These are phyloP conservation scores for Mitragyna speciosa DNA, from an alignment of 257 asterid species.

Conservation along the genomic window DNA sequence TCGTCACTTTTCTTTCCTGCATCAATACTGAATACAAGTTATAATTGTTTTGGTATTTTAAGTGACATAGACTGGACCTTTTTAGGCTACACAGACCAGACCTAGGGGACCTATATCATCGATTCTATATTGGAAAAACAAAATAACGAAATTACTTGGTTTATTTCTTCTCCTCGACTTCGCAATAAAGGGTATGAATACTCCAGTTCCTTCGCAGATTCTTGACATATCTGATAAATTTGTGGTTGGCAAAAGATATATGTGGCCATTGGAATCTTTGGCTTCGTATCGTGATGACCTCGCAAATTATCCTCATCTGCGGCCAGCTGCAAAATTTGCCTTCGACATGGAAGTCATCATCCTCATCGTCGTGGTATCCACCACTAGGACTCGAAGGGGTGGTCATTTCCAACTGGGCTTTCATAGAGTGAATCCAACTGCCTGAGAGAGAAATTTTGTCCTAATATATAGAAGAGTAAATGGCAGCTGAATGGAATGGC, in stretches of 20 bases:
- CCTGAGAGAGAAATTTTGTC: too few species aligned
- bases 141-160: background rate
- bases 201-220: slow-evolving; percentile 2
- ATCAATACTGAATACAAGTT: background rate
- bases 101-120: background rate
- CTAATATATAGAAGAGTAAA: too few species aligned
- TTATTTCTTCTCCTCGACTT: background rate
- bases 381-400: too few species aligned
- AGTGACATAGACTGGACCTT: too few species aligned
- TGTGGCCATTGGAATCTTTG: background rate
- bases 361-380: too few species aligned
- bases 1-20: background rate
- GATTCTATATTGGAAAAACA: background rate
- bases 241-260: too few species aligned
- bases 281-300: background rate
- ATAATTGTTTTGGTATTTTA: too few species aligned
- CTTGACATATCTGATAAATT: background rate
- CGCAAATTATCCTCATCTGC: slow-evolving; percentile 32
- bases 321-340: slow-evolving; percentile 46
- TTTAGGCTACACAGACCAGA: background rate
- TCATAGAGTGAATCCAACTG: too few species aligned
- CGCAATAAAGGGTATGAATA: background rate
- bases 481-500: background rate
- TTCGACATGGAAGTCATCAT: background rate
- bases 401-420: too few species aligned